These are phyloP conservation scores for Podospora bellae-mahoneyi DNA, from an alignment of 495 filamentous ascomycete species.

Conservation along the genomic window DNA sequence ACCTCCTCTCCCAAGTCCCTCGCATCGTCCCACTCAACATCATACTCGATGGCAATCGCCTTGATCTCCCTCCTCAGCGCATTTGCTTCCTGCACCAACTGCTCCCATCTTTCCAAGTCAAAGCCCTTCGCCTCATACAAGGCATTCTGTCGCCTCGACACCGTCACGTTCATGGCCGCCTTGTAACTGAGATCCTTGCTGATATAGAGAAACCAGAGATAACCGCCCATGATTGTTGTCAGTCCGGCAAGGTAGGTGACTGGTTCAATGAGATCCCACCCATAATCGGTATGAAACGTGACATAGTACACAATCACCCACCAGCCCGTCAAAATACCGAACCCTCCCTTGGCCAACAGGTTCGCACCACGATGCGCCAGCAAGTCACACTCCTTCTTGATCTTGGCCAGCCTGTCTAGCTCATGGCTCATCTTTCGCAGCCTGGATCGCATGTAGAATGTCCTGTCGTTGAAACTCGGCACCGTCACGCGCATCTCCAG, in stretches of 20 bases:
- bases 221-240: constrained; percentile 79
- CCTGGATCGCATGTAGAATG: constrained; percentile 74
- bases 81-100: constrained; percentile 77
- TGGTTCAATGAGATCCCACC: constrained; percentile 92
- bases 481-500: constrained; percentile 73
- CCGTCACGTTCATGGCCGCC: constrained; percentile 79
- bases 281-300: constrained; percentile 73
- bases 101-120: constrained; percentile 72
- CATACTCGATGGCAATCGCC: constrained; percentile 79
- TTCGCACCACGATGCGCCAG: constrained; percentile 73
- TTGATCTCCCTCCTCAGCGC: constrained; percentile 75
- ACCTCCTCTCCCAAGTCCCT: constrained; percentile 72
- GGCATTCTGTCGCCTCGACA: constrained; percentile 70
- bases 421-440: constrained; percentile 66
- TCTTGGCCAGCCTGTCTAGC: constrained; percentile 61
- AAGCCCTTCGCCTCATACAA: constrained; percentile 74
- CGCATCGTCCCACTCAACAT: constrained; percentile 89
- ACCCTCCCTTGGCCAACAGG: constrained; percentile 74
- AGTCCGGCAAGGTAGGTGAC: constrained; percentile 84
- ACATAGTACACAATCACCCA: constrained; percentile 76
- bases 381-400: constrained; percentile 80
- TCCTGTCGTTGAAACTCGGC: constrained; percentile 84
- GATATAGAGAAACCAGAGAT: constrained; percentile 91
- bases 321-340: constrained; percentile 67
- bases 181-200: constrained; percentile 86